Percentiles rank a stretch among this genome's conserved stretches.
These are phyloP conservation scores for Plantago coronopus DNA, from an alignment of 305 asterid genomes.

Conservation along the genomic window DNA sequence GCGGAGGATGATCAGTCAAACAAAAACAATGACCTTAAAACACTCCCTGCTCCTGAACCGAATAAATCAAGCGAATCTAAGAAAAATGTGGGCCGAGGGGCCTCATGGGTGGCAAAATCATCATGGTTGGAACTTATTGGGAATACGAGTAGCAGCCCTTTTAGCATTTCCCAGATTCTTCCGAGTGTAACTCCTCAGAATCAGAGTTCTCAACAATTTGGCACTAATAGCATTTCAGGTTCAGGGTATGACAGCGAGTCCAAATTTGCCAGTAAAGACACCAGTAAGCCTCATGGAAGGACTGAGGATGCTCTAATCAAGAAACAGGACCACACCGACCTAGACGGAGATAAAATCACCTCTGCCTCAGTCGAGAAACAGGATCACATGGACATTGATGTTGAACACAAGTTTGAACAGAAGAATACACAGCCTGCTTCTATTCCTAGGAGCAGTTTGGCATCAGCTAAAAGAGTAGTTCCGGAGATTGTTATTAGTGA, in stretches of 20 bases:
- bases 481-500: constrained; percentile 33
- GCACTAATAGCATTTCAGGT: constrained; percentile 19
- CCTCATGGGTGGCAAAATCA: constrained; percentile 49
- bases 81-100: constrained; percentile 41
- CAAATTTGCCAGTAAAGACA: constrained; percentile 18
- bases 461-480: constrained; percentile 20
- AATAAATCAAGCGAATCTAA: constrained; percentile 25
- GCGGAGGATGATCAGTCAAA: background rate
- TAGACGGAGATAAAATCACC: constrained; percentile 12
- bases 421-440: constrained; percentile 24
- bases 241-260: constrained; percentile 18
- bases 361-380: constrained; percentile 16
- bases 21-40: constrained; percentile 22
- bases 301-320: constrained; percentile 6
- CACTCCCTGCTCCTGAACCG: constrained; percentile 27
- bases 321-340: constrained; percentile 22
- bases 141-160: constrained; percentile 41
- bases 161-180: constrained; percentile 61
- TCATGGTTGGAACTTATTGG: constrained; percentile 68
- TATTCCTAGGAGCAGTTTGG: constrained; percentile 15
- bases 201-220: constrained; percentile 30
- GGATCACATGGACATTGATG: constrained; percentile 16
- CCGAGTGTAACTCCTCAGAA: constrained; percentile 37
- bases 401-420: constrained; percentile 15
- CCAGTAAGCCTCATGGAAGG: constrained; percentile 22